Percentiles rank a stretch among this genome's conserved stretches.
Conservation (phyloP, 768 basidiomycete species). For the Solioccasus polychromus region DNA sequence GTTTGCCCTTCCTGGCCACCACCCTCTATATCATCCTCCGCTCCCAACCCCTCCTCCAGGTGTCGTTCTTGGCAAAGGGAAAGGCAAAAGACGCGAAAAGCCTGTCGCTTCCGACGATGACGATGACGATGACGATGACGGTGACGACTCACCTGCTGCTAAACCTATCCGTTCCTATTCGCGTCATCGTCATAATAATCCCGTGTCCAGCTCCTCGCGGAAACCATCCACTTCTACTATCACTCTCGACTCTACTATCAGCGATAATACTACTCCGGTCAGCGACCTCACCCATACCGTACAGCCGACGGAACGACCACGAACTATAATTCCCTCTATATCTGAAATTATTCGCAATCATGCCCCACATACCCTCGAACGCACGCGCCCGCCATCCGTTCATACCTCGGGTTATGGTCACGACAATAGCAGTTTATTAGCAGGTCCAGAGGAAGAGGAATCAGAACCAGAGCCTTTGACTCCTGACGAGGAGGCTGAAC, state of each 20-base stretch:
- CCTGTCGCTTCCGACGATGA: constrained; percentile 52
- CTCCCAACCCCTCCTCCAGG: constrained; percentile 83
- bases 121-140: constrained; percentile 42
- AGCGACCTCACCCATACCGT: constrained; percentile 12
- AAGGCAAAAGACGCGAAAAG: constrained; percentile 25
- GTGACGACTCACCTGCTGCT: constrained; percentile 10
- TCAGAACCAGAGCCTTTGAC: constrained; percentile 46
- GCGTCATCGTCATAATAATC: constrained; percentile 22
- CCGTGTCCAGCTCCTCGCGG: constrained; percentile 20
- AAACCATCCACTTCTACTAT: constrained; percentile 31
- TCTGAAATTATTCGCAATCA: constrained; percentile 84
- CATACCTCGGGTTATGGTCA: constrained; percentile 49
- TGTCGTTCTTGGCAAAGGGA: constrained; percentile 58
- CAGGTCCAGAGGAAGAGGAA: constrained; percentile 52
- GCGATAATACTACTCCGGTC: constrained; percentile 14
- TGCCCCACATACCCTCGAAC: constrained; percentile 54
- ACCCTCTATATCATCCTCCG: constrained; percentile 80
- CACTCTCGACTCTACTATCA: constrained; percentile 21
- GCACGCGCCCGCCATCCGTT: constrained; percentile 44
- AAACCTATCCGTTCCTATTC: constrained; percentile 17
- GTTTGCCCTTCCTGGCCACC: constrained; percentile 57
- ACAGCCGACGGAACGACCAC: constrained; percentile 32
- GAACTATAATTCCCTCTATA: constrained; percentile 71
- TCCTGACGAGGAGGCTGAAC: constrained; percentile 58
- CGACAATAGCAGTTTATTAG: constrained; percentile 43